A percentile compares a stretch with the other conserved stretches of the same genome.
These are phyloP conservation scores for Brassica cretica DNA, from an alignment of 345 rosid genomes.

Conservation along the genomic window DNA sequence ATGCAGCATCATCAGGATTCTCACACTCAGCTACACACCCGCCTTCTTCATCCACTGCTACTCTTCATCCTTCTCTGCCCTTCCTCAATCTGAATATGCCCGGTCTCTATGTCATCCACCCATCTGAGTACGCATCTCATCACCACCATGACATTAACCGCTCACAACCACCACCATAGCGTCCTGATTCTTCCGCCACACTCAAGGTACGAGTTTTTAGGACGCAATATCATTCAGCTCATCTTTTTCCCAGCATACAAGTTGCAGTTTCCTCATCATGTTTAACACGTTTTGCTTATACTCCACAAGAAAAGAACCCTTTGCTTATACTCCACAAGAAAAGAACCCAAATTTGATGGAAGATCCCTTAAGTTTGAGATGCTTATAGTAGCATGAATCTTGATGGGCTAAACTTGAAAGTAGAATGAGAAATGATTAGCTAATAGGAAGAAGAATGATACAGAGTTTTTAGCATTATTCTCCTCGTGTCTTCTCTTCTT, in stretches of 20 bases:
- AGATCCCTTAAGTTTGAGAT: not conserved
- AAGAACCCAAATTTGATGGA: not conserved
- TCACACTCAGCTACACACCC: slow-evolving; percentile 61
- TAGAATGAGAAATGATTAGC: not conserved
- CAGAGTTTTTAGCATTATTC: slow-evolving; percentile 10
- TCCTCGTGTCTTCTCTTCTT: not conserved
- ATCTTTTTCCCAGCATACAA: slow-evolving; percentile 8
- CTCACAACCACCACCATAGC: slow-evolving; percentile 56
- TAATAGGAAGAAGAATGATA: not conserved
- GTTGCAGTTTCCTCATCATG: slow-evolving; percentile 16
- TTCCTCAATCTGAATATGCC: slow-evolving; percentile 39
- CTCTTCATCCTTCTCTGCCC: slow-evolving; percentile 50
- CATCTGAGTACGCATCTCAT: slow-evolving; percentile 32
- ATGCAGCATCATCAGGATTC: slow-evolving; percentile 99
- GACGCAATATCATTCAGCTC: slow-evolving; percentile 7
- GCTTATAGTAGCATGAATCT: not conserved
- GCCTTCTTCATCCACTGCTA: slow-evolving; percentile 50
- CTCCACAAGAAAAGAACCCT: not conserved
- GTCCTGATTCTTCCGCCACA: not conserved
- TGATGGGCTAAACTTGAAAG: slow-evolving; percentile 17
- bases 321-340: not conserved
- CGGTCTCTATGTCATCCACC: slow-evolving; percentile 45
- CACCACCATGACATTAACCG: slow-evolving; percentile 45
- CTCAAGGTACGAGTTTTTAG: slow-evolving; percentile 27
- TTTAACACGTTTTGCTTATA: not conserved